Percentiles rank a stretch among this genome's conserved stretches.
These are phyloP conservation scores for Arthrobotrys musiformis DNA, from an alignment of 2,329 filamentous ascomycete genomes.

Conservation along the genomic window DNA sequence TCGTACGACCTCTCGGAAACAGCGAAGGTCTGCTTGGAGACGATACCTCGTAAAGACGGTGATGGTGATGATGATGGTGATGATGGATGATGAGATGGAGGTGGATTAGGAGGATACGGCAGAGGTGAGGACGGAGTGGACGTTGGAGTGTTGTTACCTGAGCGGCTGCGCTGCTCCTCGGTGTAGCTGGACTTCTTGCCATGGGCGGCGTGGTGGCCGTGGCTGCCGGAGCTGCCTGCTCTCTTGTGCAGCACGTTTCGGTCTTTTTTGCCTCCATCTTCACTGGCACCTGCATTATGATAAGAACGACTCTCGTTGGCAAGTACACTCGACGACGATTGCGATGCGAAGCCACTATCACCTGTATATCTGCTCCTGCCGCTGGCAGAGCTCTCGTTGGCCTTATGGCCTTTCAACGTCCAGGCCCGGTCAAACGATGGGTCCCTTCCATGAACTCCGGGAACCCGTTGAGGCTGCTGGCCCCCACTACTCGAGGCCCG, in stretches of 20 bases:
- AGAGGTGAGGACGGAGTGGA: constrained; percentile 43
- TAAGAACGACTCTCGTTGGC: constrained; percentile 59
- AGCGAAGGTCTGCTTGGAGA: constrained; percentile 60
- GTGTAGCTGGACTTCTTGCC: constrained; percentile 80
- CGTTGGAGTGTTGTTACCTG: constrained; percentile 63
- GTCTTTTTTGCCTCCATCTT: constrained; percentile 74
- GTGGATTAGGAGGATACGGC: constrained; percentile 25
- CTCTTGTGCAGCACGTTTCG: constrained; percentile 81
- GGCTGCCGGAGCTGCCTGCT: constrained; percentile 61
- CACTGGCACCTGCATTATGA: constrained; percentile 59
- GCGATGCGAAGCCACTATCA: constrained; percentile 60
- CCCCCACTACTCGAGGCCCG: constrained; percentile 47
- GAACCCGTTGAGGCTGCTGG: constrained; percentile 19
- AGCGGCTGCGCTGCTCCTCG: constrained; percentile 75
- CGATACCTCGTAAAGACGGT: constrained; percentile 65
- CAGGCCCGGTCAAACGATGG: constrained; percentile 77
- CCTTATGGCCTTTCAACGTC: constrained; percentile 64
- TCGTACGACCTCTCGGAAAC: constrained; percentile 50
- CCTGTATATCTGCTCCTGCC: constrained; percentile 58
- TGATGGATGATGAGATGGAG: constrained; percentile 6
- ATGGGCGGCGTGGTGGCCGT: constrained; percentile 71
- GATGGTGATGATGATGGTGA: constrained; percentile 24
- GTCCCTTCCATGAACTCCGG: constrained; percentile 61
- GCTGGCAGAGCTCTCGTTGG: constrained; percentile 58
- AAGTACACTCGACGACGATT: constrained; percentile 46